Percentiles rank a stretch among this genome's conserved stretches.
These are phyloP conservation scores for Trichoderma sp. DNA, from an alignment of 2,329 filamentous ascomycete species.

Conservation along the genomic window DNA sequence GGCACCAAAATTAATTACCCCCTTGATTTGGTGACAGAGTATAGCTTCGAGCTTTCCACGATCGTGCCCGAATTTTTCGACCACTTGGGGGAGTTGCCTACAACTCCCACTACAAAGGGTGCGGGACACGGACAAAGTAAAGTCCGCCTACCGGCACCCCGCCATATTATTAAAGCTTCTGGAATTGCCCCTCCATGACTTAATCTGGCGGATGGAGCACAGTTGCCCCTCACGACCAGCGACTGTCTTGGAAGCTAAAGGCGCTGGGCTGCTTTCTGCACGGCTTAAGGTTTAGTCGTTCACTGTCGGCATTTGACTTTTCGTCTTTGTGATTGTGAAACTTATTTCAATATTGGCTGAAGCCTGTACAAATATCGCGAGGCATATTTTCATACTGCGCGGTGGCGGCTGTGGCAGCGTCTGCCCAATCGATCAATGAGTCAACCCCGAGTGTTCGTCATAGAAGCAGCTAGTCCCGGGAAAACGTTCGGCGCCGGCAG, in stretches of 20 bases:
- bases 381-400: neutral
- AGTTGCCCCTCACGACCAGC: conserved; percentile 35
- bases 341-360: neutral
- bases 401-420: neutral
- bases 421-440: conserved; percentile 20
- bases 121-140: conserved; percentile 43
- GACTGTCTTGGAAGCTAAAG: conserved; percentile 3
- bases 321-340: neutral
- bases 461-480: conserved; percentile 1
- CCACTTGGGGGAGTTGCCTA: conserved; percentile 36
- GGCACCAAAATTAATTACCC: conserved; percentile 32
- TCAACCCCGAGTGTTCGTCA: conserved; percentile 21
- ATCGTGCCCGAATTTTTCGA: conserved; percentile 43
- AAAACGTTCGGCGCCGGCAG: neutral
- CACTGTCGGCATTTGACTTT: neutral
- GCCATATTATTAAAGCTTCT: conserved; percentile 27
- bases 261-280: neutral
- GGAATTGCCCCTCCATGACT: conserved; percentile 31
- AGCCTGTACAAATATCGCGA: neutral
- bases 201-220: neutral
- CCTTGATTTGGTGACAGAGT: conserved; percentile 36
- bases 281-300: neutral
- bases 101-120: conserved; percentile 35
- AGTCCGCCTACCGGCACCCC: conserved; percentile 36
- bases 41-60: conserved; percentile 40